phyloP scores from a whole-genome alignment of 2,329 filamentous ascomycete genomes.

The Xylariaceae sp. region DNA sequence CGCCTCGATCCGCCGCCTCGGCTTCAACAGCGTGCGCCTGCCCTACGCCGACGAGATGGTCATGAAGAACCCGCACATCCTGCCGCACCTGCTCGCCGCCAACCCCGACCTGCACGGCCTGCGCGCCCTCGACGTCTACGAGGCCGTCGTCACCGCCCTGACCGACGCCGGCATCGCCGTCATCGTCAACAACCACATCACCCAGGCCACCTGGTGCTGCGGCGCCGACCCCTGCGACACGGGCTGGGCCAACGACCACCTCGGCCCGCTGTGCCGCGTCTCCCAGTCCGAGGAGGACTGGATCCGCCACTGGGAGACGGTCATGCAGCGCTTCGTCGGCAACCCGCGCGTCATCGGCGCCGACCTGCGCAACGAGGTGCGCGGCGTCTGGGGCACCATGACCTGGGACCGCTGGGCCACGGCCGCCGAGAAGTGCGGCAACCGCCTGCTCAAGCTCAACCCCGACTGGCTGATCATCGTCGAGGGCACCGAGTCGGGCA shows the following conservation, averaged over 20 bases:
- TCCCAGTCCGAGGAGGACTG: conserved; percentile 57
- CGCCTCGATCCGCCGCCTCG: conserved; percentile 48
- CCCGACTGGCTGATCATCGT: conserved; percentile 60
- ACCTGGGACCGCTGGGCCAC: conserved; percentile 56
- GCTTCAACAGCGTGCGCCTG: conserved; percentile 63
- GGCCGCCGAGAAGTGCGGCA: conserved; percentile 56
- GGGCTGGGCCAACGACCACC: conserved; percentile 58
- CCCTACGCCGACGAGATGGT: conserved; percentile 66
- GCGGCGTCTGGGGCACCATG: conserved; percentile 63
- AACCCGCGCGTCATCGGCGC: conserved; percentile 58
- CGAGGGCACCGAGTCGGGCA: conserved; percentile 59
- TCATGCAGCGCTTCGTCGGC: conserved; percentile 51
- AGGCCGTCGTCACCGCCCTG: conserved; percentile 49
- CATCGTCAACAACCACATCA: conserved; percentile 66
- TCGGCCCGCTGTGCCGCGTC: conserved; percentile 52
- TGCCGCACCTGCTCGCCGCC: conserved; percentile 42
- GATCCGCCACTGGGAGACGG: conserved; percentile 57
- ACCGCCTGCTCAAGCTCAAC: conserved; percentile 52
- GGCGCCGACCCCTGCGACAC: conserved; percentile 61
- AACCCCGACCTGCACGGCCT: conserved; percentile 53
- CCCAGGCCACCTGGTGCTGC: conserved; percentile 61
- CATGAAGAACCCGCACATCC: conserved; percentile 47
- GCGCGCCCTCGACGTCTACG: conserved; percentile 53
- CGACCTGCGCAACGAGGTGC: conserved; percentile 62
- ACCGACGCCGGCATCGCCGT: conserved; percentile 57